Conservation (phyloP, 148 eudicot species). For the Vaccinium macrocarpon region DNA sequence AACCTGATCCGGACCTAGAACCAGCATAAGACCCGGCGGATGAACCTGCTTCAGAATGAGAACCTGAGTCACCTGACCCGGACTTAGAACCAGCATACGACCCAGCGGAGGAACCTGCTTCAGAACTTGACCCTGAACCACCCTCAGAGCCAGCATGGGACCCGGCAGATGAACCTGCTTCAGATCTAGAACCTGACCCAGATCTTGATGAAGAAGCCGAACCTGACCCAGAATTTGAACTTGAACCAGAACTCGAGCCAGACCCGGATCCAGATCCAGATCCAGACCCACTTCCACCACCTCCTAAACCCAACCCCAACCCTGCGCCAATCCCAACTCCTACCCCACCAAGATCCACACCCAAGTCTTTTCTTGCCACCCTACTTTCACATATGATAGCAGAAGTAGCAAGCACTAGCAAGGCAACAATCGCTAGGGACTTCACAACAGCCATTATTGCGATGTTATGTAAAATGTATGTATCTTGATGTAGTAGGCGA, state of each 20-base stretch:
- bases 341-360: slow-evolving; percentile 57
- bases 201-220: slow-evolving; percentile 17
- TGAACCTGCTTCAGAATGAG: not conserved
- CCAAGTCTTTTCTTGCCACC: slow-evolving; percentile 64
- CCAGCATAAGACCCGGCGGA: not conserved
- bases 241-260: slow-evolving; percentile 21
- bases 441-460: slow-evolving; percentile 29
- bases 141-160: no score
- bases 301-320: slow-evolving; percentile 25
- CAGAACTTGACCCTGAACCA: no score
- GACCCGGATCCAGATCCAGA: slow-evolving; percentile 25
- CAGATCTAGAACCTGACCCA: slow-evolving; percentile 16
- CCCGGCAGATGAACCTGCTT: not conserved
- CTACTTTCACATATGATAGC: slow-evolving; percentile 35
- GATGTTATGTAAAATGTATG: not conserved
- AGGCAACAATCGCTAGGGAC: slow-evolving; percentile 14
- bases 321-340: slow-evolving; percentile 48
- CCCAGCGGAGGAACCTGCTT: not conserved
- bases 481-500: not conserved
- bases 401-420: slow-evolving; percentile 17
- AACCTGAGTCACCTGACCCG: not conserved
- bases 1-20: not conserved
- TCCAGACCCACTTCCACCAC: slow-evolving; percentile 40
- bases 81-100: not conserved
- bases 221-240: slow-evolving; percentile 22